A percentile compares a stretch with the other conserved stretches of the same genome.
phyloP scores from a whole-genome alignment of 257 asterid genomes.

The Nicotiana otophora region DNA sequence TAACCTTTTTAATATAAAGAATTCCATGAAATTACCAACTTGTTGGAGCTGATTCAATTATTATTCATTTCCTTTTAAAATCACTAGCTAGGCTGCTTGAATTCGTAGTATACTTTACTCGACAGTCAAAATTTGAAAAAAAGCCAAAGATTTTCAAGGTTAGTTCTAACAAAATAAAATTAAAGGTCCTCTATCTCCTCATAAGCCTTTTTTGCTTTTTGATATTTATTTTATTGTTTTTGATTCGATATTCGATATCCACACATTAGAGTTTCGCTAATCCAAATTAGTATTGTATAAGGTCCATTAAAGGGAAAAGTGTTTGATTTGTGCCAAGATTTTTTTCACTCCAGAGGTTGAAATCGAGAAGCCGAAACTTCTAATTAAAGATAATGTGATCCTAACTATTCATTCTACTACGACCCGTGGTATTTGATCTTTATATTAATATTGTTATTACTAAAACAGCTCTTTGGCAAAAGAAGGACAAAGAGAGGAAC shows the following conservation, averaged over 20 bases:
- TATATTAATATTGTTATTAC: background rate
- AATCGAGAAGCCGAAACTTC: accelerated
- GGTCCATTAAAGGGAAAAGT: no score
- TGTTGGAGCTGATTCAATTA: background rate
- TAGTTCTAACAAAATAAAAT: no score
- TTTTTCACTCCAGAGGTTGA: no score
- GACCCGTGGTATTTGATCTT: background rate
- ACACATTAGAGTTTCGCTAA: no score
- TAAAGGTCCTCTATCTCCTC: no score
- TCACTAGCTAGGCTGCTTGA: background rate
- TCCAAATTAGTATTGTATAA: accelerated
- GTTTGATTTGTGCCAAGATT: no score
- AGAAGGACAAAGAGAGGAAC: background rate
- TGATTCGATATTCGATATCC: no score
- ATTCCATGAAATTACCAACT: background rate
- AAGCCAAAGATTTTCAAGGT: no score
- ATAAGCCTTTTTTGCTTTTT: background rate
- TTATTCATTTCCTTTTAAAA: background rate
- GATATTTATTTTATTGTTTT: no score
- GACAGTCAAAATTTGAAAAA: background rate
- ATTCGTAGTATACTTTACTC: background rate
- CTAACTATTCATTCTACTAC: no score
- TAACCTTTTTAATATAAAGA: background rate
- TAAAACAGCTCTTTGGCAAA: background rate
- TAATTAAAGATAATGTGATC: no score